These are phyloP conservation scores for Mortierella antarctica DNA, from an alignment of 192 early-diverging fungal species.

Conservation along the genomic window DNA sequence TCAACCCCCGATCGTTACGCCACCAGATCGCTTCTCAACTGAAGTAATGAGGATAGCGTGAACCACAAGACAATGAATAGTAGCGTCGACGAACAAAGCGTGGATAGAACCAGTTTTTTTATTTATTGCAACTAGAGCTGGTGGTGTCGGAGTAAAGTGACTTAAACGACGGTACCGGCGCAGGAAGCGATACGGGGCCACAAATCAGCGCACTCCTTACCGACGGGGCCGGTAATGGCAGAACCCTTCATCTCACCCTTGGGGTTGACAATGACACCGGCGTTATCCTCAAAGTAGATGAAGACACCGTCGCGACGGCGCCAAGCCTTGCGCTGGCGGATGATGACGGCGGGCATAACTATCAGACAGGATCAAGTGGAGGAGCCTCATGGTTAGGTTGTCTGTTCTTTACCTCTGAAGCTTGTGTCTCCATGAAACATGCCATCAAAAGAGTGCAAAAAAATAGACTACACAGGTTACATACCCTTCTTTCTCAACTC, in stretches of 20 bases:
- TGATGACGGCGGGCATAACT: slow-evolving; percentile 98
- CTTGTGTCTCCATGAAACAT: neutral
- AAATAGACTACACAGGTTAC: slow-evolving; percentile 23
- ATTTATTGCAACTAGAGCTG: slow-evolving; percentile 56
- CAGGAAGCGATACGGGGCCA: slow-evolving; percentile 99
- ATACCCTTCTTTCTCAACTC: slow-evolving; percentile 99
- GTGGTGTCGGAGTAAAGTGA: slow-evolving; percentile 22
- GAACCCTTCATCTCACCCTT: slow-evolving; percentile 99
- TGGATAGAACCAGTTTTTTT: slow-evolving; percentile 33
- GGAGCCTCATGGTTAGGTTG: too few species aligned
- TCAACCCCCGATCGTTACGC: too few species aligned
- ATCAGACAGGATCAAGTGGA: neutral
- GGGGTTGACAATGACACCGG: slow-evolving; percentile 99
- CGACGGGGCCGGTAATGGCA: slow-evolving; percentile 99
- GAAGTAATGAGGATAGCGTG: too few species aligned
- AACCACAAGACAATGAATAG: too few species aligned
- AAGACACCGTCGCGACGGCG: slow-evolving; percentile 98
- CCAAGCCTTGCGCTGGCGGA: slow-evolving; percentile 99
- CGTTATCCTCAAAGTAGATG: slow-evolving; percentile 99
- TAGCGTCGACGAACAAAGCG: neutral
- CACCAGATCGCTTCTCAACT: too few species aligned
- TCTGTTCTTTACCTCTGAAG: too few species aligned
- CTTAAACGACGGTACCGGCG: slow-evolving; percentile 82
- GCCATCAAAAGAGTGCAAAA: neutral
- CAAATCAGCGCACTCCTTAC: slow-evolving; percentile 99